A percentile compares a stretch with the other conserved stretches of the same genome.
phyloP scores from a whole-genome alignment of 306 rosid genomes.

The Inga oerstediana region DNA sequence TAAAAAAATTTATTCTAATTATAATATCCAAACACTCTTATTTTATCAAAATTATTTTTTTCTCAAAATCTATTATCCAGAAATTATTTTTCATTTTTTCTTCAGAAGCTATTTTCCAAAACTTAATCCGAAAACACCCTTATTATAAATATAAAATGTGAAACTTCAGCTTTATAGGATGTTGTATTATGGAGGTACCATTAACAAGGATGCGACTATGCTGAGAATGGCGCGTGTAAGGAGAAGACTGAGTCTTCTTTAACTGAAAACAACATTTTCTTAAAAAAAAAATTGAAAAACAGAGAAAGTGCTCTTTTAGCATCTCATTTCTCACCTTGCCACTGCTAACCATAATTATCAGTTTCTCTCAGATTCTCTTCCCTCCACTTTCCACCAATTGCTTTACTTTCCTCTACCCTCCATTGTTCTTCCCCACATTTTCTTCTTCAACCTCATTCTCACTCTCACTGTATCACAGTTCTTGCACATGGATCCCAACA shows the following conservation, averaged over 20 bases:
- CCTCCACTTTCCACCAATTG: neutral
- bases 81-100: too few species aligned
- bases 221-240: neutral
- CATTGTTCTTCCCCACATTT: neutral
- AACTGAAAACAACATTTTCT: neutral
- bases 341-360: neutral
- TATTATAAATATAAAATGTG: too few species aligned
- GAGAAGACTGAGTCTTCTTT: neutral
- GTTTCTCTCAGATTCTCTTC: neutral
- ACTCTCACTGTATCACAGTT: neutral
- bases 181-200: neutral
- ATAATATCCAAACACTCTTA: too few species aligned
- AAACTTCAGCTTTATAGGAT: neutral
- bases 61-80: too few species aligned
- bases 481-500: conserved; percentile 45
- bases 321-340: neutral
- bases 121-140: too few species aligned
- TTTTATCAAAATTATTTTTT: too few species aligned
- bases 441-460: neutral
- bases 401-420: neutral
- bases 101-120: too few species aligned
- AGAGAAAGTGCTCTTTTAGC: neutral
- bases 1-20: too few species aligned
- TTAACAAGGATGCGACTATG: neutral
- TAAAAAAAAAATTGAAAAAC: neutral